phyloP scores from a whole-genome alignment of 2,329 filamentous ascomycete species.

The Pseudogymnoascus sp. region DNA sequence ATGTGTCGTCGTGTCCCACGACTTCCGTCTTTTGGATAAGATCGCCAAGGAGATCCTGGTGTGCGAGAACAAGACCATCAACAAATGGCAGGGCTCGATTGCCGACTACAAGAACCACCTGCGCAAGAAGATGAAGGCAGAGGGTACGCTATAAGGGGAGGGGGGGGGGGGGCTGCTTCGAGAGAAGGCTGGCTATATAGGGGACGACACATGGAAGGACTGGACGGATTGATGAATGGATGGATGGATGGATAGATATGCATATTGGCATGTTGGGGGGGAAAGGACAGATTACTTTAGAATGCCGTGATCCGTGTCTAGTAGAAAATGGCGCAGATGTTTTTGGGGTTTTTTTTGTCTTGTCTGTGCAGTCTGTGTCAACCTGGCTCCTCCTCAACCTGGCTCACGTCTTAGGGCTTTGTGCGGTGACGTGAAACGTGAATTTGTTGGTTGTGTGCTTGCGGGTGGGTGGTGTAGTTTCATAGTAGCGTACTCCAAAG shows the following conservation, averaged over 20 bases:
- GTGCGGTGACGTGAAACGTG: background rate
- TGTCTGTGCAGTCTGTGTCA: background rate
- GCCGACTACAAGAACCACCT: conserved; percentile 97
- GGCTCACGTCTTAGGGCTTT: background rate
- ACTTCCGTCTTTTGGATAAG: conserved; percentile 97
- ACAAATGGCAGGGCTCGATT: conserved; percentile 80
- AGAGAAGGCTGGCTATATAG: background rate
- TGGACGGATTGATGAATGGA: background rate
- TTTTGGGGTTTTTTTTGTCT: background rate
- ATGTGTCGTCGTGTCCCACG: conserved; percentile 97
- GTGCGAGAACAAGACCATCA: conserved; percentile 95
- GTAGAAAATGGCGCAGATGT: conserved; percentile 6
- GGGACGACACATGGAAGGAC: background rate
- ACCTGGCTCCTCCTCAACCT: background rate
- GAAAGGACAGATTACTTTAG: conserved; percentile 6
- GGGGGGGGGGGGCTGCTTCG: background rate
- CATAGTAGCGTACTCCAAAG: too few relatives aligned
- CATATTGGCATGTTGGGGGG: background rate
- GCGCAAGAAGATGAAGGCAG: conserved; percentile 82
- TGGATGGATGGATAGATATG: conserved; percentile 4
- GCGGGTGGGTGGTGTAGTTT: too few relatives aligned
- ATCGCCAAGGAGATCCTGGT: conserved; percentile 99
- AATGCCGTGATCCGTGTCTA: conserved; percentile 6
- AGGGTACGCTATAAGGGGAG: background rate
- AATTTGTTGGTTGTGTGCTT: background rate